These are phyloP conservation scores for Cynanchum wilfordii DNA, from an alignment of 257 asterid species.

Conservation along the genomic window DNA sequence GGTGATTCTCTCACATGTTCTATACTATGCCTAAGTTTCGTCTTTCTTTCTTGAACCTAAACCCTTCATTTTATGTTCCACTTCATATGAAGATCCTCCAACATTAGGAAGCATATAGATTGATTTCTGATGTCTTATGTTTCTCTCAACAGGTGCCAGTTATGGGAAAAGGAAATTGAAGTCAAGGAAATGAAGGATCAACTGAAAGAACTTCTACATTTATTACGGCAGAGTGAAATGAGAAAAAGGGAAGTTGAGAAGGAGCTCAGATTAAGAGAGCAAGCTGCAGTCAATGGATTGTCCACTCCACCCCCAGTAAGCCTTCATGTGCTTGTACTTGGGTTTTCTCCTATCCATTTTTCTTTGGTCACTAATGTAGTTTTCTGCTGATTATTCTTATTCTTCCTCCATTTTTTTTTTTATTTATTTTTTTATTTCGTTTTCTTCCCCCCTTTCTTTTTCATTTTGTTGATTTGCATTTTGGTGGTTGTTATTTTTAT, in stretches of 20 bases:
- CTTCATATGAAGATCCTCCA: not conserved
- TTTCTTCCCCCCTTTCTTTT: not conserved
- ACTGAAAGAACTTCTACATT: slow-evolving; percentile 76
- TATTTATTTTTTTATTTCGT: too few relatives aligned
- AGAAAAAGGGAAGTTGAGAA: slow-evolving; percentile 78
- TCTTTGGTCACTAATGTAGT: not conserved
- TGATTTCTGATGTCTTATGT: not conserved
- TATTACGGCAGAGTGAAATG: slow-evolving; percentile 81
- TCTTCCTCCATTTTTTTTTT: not conserved
- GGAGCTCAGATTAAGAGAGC: slow-evolving; percentile 74
- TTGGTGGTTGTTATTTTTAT: not conserved
- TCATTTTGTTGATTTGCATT: not conserved
- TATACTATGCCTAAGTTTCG: not conserved
- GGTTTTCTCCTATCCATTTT: not conserved
- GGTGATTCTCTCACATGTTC: slow-evolving; percentile 33
- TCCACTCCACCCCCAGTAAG: slow-evolving; percentile 79
- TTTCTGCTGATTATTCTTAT: slow-evolving; percentile 3
- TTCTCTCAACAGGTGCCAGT: slow-evolving; percentile 53
- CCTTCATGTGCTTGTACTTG: slow-evolving; percentile 6
- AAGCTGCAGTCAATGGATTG: slow-evolving; percentile 46
- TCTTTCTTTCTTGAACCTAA: not conserved
- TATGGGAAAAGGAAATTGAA: slow-evolving; percentile 84
- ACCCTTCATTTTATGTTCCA: not conserved
- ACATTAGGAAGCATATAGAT: not conserved
- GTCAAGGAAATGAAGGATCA: slow-evolving; percentile 95